phyloP scores from a whole-genome alignment of 305 asterid genomes.

The Fraxinus greggii region DNA sequence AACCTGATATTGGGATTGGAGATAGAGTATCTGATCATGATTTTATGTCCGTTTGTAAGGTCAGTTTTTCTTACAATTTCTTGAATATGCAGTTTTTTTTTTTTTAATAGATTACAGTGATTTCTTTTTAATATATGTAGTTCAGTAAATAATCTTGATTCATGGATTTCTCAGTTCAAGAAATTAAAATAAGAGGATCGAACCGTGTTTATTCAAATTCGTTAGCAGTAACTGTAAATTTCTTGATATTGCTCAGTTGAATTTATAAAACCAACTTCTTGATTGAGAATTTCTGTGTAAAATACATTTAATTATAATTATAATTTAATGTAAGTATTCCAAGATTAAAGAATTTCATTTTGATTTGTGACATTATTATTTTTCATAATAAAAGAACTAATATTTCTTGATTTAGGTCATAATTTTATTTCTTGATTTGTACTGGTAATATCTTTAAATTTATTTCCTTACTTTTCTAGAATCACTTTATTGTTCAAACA shows the following conservation, averaged over 20 bases:
- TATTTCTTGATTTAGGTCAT: slow-evolving; percentile 30
- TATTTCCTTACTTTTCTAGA: slow-evolving; percentile 7
- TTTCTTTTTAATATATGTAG: background rate
- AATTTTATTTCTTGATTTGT: background rate
- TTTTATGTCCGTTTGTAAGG: slow-evolving; percentile 97
- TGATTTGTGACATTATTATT: slow-evolving; percentile 21
- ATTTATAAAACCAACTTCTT: background rate
- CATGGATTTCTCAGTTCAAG: background rate
- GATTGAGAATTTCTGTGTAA: background rate
- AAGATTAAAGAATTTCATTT: slow-evolving; percentile 3
- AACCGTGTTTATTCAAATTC: background rate
- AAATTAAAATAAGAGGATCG: background rate
- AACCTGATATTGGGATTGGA: slow-evolving; percentile 81
- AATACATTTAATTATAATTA: background rate
- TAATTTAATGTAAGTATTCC: background rate
- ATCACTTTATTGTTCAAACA: slow-evolving; percentile 23
- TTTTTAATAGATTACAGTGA: background rate
- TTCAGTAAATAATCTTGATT: background rate
- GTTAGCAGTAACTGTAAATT: background rate
- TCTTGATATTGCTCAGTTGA: background rate
- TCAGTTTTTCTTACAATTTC: slow-evolving; percentile 17
- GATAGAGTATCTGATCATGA: slow-evolving; percentile 91
- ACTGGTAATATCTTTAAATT: background rate
- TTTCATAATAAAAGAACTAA: background rate
- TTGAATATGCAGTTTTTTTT: background rate